phyloP scores from a whole-genome alignment of 2,329 filamentous ascomycete genomes.

The Pestalotiopsis sp. region DNA sequence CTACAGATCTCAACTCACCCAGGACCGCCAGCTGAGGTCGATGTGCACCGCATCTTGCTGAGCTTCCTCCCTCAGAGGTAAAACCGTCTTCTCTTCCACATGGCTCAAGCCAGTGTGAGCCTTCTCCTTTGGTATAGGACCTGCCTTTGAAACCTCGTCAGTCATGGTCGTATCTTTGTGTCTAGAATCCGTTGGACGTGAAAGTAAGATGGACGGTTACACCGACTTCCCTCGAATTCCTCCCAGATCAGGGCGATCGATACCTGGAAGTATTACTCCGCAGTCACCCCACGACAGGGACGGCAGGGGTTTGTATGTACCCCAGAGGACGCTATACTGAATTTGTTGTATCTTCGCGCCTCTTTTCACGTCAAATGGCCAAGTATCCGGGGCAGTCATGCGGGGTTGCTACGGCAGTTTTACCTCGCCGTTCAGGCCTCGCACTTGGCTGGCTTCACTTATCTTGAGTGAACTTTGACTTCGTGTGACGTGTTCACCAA shows the following conservation, averaged over 20 bases:
- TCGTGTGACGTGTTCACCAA: too few species aligned
- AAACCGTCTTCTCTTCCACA: constrained; percentile 16
- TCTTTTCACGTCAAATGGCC: neutral
- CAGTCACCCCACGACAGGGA: neutral
- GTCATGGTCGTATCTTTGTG: neutral
- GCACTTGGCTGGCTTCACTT: neutral
- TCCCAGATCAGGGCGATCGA: neutral
- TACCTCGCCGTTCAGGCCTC: neutral
- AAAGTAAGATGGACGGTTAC: neutral
- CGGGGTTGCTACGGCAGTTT: constrained; percentile 1
- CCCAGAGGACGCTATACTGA: neutral
- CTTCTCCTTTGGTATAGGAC: neutral
- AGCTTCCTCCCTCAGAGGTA: constrained; percentile 35
- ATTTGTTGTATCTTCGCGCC: neutral
- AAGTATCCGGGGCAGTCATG: neutral
- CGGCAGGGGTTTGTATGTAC: neutral
- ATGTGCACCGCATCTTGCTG: constrained; percentile 40
- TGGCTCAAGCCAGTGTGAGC: neutral
- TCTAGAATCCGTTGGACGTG: neutral
- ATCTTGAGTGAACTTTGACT: neutral
- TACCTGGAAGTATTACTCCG: neutral
- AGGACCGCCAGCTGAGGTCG: constrained; percentile 57
- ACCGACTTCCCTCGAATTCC: neutral
- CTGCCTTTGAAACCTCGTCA: neutral
- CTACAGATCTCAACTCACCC: constrained; percentile 35